Conservation (phyloP, 257 asterid genomes). For the Eustoma russellianum region DNA sequence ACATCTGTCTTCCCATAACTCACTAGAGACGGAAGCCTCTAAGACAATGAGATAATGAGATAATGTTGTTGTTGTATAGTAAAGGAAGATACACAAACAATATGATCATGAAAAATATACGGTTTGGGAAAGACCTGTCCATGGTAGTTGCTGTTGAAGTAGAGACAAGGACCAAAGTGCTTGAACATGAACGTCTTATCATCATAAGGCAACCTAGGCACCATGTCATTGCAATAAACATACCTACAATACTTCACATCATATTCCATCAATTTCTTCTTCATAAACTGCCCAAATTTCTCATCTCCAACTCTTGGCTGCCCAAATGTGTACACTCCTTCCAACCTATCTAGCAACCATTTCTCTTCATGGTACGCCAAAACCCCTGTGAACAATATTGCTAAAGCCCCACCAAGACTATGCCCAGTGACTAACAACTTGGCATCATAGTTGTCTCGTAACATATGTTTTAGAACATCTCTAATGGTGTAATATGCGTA, state of each 20-base stretch:
- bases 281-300: conserved; percentile 58
- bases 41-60: no score
- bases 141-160: conserved; percentile 46
- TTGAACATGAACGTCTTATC: conserved; percentile 45
- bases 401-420: conserved; percentile 72
- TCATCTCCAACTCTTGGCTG: conserved; percentile 74
- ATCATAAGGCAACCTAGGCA: conserved; percentile 72
- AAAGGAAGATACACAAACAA: neutral
- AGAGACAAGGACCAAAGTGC: conserved; percentile 67
- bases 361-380: conserved; percentile 48
- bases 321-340: conserved; percentile 74
- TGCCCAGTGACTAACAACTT: conserved; percentile 57
- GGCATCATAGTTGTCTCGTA: conserved; percentile 24
- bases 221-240: conserved; percentile 56
- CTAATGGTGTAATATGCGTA: conserved; percentile 53
- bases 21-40: no score
- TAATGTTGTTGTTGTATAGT: no score
- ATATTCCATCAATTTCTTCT: conserved; percentile 22
- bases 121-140: conserved; percentile 31
- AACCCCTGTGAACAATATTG: conserved; percentile 36
- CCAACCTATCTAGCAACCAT: conserved; percentile 30
- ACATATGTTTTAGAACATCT: conserved; percentile 27
- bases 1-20: no score
- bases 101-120: neutral
- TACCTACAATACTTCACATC: conserved; percentile 40